phyloP scores from a whole-genome alignment of 1,139 yeast species.

The Pichia sp. region DNA sequence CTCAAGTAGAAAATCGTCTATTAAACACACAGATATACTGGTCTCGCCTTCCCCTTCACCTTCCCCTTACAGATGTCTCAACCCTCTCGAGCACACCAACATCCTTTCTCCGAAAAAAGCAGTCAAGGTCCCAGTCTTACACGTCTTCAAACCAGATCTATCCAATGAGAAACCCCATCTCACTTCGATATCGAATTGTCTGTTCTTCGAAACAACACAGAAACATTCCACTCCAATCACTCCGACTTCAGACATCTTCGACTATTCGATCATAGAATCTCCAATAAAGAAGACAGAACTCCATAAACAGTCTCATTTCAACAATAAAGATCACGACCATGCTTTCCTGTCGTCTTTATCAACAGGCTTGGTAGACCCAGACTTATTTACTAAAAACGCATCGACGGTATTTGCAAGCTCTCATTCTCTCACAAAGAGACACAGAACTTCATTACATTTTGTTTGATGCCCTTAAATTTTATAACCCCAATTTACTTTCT shows the following conservation, averaged over 20 bases:
- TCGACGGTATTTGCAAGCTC: conserved; percentile 9
- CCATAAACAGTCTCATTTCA: not conserved
- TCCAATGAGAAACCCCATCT: not conserved
- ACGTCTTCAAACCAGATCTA: conserved; percentile 5
- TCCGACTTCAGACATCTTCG: conserved; percentile 5
- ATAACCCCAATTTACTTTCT: not conserved
- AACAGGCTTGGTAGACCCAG: conserved; percentile 12
- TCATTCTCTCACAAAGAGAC: conserved; percentile 10
- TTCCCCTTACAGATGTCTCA: conserved; percentile 3
- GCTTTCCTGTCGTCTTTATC: not conserved
- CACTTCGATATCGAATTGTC: conserved; percentile 3
- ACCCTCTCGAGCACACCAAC: not conserved
- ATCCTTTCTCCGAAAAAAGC: not conserved
- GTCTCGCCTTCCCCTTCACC: not conserved
- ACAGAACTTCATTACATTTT: conserved; percentile 30
- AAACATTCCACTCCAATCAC: not conserved
- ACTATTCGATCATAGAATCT: not conserved
- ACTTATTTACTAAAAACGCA: conserved; percentile 9
- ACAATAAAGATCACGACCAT: not conserved
- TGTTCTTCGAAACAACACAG: conserved; percentile 6
- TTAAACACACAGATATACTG: too few relatives aligned
- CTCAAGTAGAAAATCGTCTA: too few relatives aligned
- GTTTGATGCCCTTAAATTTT: conserved; percentile 15
- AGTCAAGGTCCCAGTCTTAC: not conserved
- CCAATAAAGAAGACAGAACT: not conserved